Evolutionary conservation across 345 rosid genomes (phyloP), one percentile per base, ranked within the genome.

Genomic region (Garcia nutans): DNA sequence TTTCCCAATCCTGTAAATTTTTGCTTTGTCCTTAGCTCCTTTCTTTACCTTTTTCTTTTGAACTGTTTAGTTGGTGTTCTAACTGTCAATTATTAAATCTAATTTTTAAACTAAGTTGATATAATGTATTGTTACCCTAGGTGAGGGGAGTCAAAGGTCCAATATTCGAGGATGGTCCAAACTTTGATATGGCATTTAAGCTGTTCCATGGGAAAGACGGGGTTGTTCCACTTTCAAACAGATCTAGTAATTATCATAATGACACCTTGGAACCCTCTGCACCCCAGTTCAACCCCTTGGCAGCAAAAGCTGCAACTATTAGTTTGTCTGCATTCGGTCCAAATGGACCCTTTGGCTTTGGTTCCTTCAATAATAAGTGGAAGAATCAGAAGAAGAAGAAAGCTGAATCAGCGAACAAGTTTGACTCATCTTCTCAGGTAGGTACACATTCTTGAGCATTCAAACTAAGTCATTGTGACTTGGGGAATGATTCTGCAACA

Each of bases 201-300:
- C 87, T 92, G 62, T 94, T 94, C 82, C 98, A 94, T 77, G 97
- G 97, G 59, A 88, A 88, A 76, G 90, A 94, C 73, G 97, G 98
- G 68, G 81, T 94, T 70, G 88, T 94, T 24, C 98, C 98, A 7
- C 89, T 94, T 28, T 81, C 91, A 15, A 88, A 75, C 61, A 67
- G 50, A 68, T 86, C 90, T 11, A 63, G 66, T 37, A 37, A 37
- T 77, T 65, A 57, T 60, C 66, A 49, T 55, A 69, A 70, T 72
- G 78, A 80, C 44, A 8, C 64, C 56, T 59, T 70, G 37, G 79
- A 81, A 62, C 74, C 77, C 85, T 84, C 87, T 72, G 72, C 82
- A 26, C 83, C 87, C n/a, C 89, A 82, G 45, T 92, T 94, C 81
- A 87, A 92, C 60, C 97, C 97, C 47, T 82, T 92, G 50, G 93